Percentiles rank a stretch among this genome's conserved stretches.
Conservation (phyloP, 306 rosid species). For the Lathyrus tuberosus region DNA sequence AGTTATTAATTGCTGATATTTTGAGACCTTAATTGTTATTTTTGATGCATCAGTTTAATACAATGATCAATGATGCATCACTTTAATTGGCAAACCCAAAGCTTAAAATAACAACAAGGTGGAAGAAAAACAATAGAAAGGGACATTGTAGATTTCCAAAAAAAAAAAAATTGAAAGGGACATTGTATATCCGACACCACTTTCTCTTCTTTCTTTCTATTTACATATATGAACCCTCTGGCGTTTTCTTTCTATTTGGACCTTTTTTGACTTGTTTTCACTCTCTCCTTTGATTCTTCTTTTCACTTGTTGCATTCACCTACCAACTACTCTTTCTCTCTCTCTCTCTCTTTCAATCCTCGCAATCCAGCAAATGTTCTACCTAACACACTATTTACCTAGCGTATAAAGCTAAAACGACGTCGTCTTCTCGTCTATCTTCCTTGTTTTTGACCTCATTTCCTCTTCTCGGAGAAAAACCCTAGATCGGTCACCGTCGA, state of each 20-base stretch:
- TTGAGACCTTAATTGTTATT: no score
- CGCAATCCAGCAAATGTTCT: slow-evolving; percentile 63
- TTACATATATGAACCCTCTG: slow-evolving; percentile 35
- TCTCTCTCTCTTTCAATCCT: not conserved
- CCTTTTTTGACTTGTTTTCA: slow-evolving; percentile 61
- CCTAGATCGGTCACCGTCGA: slow-evolving; percentile 98
- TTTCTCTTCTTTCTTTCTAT: not conserved
- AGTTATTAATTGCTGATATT: no score
- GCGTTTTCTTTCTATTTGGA: slow-evolving; percentile 52
- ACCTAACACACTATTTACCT: slow-evolving; percentile 16
- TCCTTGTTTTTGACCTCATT: no score
- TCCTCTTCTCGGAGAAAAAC: slow-evolving; percentile 35
- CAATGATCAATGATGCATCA: no score
- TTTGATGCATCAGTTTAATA: no score
- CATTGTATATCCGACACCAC: slow-evolving; percentile 54
- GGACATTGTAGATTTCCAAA: no score
- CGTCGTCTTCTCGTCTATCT: not conserved
- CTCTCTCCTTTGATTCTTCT: slow-evolving; percentile 9
- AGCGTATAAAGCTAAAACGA: slow-evolving; percentile 27
- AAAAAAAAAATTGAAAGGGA: no score
- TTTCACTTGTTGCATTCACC: not conserved
- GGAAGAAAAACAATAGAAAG: slow-evolving; percentile 32
- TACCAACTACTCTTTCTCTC: slow-evolving; percentile 3
- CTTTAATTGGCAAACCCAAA: not conserved
- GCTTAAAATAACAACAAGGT: slow-evolving; percentile 4